Evolutionary conservation across 1,139 yeast species (phyloP).

Genomic region (Saccharomyces uvarum): DNA sequence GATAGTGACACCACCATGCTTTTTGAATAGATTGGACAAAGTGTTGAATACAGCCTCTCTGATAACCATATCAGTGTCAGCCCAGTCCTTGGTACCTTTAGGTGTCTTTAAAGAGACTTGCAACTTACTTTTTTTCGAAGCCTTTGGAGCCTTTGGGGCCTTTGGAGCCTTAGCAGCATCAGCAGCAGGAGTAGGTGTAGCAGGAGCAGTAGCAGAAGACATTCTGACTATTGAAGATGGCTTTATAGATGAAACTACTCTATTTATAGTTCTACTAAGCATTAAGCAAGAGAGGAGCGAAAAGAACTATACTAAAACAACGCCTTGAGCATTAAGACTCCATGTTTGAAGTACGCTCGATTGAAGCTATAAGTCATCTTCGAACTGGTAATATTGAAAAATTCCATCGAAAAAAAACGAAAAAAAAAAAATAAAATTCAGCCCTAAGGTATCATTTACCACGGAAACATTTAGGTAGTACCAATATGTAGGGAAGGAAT

Average conservation of each 20-base stretch:
- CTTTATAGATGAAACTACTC: background rate
- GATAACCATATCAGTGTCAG: constrained; percentile 92
- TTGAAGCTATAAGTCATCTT: background rate
- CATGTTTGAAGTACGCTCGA: background rate
- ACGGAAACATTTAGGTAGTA: background rate
- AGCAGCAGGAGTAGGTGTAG: constrained; percentile 10
- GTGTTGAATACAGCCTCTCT: constrained; percentile 79
- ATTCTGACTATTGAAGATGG: background rate
- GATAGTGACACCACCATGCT: constrained; percentile 95
- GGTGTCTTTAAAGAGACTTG: constrained; percentile 83
- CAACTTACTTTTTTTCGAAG: constrained; percentile 33
- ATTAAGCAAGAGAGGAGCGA: background rate
- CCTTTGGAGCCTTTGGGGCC: constrained; percentile 10
- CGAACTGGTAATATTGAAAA: background rate
- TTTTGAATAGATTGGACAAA: constrained; percentile 67
- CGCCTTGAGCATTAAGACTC: background rate
- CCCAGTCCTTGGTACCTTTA: constrained; percentile 97
- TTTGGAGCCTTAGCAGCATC: constrained; percentile 8
- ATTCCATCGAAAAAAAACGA: background rate
- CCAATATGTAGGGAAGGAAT: background rate
- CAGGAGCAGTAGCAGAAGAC: constrained; percentile 5
- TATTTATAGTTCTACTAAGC: background rate
- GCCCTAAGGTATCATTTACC: background rate
- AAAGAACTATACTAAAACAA: background rate
- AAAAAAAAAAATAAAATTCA: background rate